Conservation (phyloP, 176 grass and related monocot species). For the Saccharum spontaneum region DNA sequence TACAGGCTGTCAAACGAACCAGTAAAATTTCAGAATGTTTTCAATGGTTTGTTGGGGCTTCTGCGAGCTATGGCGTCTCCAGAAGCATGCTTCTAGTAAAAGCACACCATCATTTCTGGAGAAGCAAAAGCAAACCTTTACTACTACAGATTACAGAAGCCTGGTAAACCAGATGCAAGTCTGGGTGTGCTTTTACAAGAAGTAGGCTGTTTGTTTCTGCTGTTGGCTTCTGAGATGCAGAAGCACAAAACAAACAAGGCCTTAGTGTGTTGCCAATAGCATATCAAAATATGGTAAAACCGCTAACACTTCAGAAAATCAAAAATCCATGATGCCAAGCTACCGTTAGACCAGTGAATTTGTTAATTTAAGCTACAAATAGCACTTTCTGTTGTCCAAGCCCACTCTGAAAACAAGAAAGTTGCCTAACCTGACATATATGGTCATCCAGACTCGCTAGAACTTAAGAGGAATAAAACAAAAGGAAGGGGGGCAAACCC, state of each 20-base stretch:
- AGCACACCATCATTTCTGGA: not conserved
- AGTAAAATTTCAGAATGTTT: conserved; percentile 1
- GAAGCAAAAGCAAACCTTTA: not conserved
- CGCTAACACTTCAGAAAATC: not conserved
- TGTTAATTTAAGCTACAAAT: not conserved
- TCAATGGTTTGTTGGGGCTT: not conserved
- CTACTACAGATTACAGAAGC: not conserved
- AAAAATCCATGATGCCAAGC: not conserved
- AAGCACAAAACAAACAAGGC: not conserved
- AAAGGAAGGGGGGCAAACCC: not conserved
- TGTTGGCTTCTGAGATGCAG: not conserved
- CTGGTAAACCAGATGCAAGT: not conserved
- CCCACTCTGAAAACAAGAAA: not conserved
- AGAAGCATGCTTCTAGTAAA: not conserved
- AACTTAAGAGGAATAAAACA: conserved; percentile 17
- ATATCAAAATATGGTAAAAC: conserved; percentile 7
- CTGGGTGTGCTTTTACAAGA: not conserved
- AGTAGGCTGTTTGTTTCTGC: not conserved
- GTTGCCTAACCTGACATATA: not conserved
- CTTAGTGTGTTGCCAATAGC: not conserved
- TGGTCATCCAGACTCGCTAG: not conserved
- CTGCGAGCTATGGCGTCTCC: not conserved
- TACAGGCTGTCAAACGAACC: conserved; percentile 56
- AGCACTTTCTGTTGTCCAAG: too few relatives aligned
- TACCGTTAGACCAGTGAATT: not conserved